These are phyloP conservation scores for Backusella morwellensis DNA, from an alignment of 192 early-diverging fungal species.

Conservation along the genomic window DNA sequence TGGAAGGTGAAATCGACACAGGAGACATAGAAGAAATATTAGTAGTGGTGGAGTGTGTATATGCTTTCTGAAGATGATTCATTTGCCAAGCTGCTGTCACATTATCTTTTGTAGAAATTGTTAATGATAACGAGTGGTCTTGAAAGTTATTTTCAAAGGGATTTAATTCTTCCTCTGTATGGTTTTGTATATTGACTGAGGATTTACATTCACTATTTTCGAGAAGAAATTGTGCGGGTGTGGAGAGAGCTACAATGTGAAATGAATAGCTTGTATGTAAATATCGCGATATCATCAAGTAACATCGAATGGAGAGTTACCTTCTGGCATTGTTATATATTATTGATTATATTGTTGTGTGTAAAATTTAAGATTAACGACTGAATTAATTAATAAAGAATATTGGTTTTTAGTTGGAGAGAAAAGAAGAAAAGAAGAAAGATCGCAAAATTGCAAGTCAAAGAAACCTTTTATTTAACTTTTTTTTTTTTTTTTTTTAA, in stretches of 20 bases:
- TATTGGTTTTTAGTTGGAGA: background rate
- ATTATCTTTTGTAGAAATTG: background rate
- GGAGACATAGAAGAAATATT: background rate
- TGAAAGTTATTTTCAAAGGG: constrained; percentile 20
- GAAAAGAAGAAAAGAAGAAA: background rate
- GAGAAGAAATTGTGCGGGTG: constrained; percentile 14
- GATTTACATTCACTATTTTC: constrained; percentile 26
- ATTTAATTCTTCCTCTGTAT: constrained; percentile 9
- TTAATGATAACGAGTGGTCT: background rate
- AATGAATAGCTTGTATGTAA: background rate
- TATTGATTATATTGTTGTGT: background rate
- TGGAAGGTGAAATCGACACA: background rate
- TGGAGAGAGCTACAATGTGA: constrained; percentile 1
- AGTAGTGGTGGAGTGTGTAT: background rate
- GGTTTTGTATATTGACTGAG: background rate
- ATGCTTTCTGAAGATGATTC: background rate
- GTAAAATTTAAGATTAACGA: background rate
- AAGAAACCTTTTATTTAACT: background rate
- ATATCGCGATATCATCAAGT: background rate
- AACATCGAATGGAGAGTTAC: background rate
- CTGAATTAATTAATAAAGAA: background rate
- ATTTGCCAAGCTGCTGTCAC: background rate
- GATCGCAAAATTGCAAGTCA: background rate
- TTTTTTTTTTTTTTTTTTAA: background rate
- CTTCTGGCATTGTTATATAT: background rate